Evolutionary conservation across 2,329 filamentous ascomycete species (phyloP).

Genomic region (Arthrobotrys sinensis): DNA sequence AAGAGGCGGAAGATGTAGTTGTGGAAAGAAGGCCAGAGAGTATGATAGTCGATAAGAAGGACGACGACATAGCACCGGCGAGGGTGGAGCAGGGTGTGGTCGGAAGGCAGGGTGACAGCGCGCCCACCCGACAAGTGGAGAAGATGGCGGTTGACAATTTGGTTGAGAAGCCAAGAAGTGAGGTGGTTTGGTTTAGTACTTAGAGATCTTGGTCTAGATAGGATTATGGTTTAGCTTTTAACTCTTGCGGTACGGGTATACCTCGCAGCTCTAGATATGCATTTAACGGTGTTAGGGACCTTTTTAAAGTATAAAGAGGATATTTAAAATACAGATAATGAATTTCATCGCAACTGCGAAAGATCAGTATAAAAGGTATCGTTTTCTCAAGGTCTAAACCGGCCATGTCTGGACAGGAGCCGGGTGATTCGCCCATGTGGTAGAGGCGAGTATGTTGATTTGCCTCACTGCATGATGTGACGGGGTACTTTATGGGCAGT

Average conservation of each 20-base stretch:
- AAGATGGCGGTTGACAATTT: conserved; percentile 24
- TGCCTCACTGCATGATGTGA: too few species aligned
- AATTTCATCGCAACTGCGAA: too few species aligned
- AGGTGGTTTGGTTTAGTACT: background rate
- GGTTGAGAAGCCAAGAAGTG: background rate
- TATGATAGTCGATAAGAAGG: conserved; percentile 12
- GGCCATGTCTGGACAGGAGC: too few species aligned
- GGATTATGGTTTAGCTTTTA: background rate
- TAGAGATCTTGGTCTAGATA: background rate
- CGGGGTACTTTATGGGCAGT: too few species aligned
- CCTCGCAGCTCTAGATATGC: conserved; percentile 12
- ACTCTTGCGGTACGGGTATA: background rate
- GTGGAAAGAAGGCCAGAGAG: background rate
- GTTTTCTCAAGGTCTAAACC: too few species aligned
- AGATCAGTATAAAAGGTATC: too few species aligned
- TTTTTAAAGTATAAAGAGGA: too few species aligned
- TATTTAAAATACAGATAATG: too few species aligned
- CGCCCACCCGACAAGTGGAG: background rate
- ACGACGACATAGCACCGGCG: background rate
- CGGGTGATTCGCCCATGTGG: too few species aligned
- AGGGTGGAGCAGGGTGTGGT: background rate
- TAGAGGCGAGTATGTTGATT: too few species aligned
- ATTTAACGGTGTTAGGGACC: too few species aligned
- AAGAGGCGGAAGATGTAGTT: background rate
- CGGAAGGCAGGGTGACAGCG: background rate